Base-by-base conservation (phyloP, 2,329 filamentous ascomycete genomes). In the Didymellaceae sp. region DNA sequence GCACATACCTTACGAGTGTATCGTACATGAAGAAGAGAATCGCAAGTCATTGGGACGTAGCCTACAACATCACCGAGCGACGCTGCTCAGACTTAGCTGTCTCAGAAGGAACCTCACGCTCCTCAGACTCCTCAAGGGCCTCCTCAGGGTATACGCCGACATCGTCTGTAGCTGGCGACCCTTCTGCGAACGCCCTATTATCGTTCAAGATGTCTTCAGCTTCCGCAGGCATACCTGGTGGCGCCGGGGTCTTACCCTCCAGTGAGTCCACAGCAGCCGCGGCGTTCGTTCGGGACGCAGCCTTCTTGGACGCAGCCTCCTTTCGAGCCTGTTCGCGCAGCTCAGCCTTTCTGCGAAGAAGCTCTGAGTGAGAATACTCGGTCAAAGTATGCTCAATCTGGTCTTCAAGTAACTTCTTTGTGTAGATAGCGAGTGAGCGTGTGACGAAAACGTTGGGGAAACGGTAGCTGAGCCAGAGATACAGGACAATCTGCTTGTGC, bases 401-500 rank as follows among this genome's bases (percentile, higher is more conserved):
- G 42, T 85, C 80, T 74, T 97, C 92, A 2, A 92, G 86, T 40
- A 95, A 70, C 6, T 76, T 73, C 67, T 96, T 96, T 39, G 90
- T 84, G 67, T 96, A 86, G 57, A 89, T 87, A 0, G 90, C 91
- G 33, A 96, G 78, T 0, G 78, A 78, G 62, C 93, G 84, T 57
- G 87, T 89, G 5, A 78, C 82, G 71, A 97, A 96, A 41, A 95
- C 81, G 39, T 90, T 89, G 3, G 85, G 80, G 71, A 93, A 96
- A 6, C 93, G 87, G 73, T 93, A 97, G 62, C 89, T 93, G 13
- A 99, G 80, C 94, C 94, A 99, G 2, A 96, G 80, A 68, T 97
- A 99, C 37, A 92, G 77, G 34, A 93, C 90, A 28, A 99, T 77
- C 21, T 85, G 80, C 63, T 90, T 89, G 75, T 99, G 94, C 13